Conservation (phyloP, 1,139 yeast species). For the Hemisphaericaspora xylanilytica region DNA sequence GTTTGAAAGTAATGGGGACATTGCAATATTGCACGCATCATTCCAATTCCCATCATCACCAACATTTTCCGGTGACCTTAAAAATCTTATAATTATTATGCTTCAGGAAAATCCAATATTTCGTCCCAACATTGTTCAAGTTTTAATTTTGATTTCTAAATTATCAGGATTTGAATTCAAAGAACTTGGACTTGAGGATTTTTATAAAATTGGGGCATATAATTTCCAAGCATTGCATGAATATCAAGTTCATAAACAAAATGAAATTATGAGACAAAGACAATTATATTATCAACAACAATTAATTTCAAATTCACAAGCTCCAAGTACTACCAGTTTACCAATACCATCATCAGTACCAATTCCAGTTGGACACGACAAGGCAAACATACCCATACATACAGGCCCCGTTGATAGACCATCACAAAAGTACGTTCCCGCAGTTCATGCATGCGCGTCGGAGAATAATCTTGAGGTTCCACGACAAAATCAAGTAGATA, state of each 20-base stretch:
- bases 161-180: conserved; percentile 31
- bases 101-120: conserved; percentile 74
- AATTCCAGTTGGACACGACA: neutral
- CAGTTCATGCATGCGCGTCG: conserved; percentile 5
- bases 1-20: conserved; percentile 71
- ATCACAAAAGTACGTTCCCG: neutral
- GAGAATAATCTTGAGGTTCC: conserved; percentile 6
- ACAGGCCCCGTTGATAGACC: neutral
- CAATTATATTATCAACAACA: conserved; percentile 35
- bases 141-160: conserved; percentile 35
- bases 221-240: conserved; percentile 47
- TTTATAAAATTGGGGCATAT: conserved; percentile 39
- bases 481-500: neutral
- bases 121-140: conserved; percentile 86
- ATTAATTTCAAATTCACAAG: conserved; percentile 14
- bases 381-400: neutral
- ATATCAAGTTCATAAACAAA: conserved; percentile 41
- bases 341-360: conserved; percentile 1
- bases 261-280: conserved; percentile 36
- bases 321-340: conserved; percentile 10
- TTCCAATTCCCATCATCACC: conserved; percentile 61
- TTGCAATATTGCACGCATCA: conserved; percentile 66
- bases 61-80: conserved; percentile 57
- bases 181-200: conserved; percentile 32
- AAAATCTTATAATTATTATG: conserved; percentile 74